phyloP scores from a whole-genome alignment of 164 flowering plant genomes.

The Vitis amurensis region DNA sequence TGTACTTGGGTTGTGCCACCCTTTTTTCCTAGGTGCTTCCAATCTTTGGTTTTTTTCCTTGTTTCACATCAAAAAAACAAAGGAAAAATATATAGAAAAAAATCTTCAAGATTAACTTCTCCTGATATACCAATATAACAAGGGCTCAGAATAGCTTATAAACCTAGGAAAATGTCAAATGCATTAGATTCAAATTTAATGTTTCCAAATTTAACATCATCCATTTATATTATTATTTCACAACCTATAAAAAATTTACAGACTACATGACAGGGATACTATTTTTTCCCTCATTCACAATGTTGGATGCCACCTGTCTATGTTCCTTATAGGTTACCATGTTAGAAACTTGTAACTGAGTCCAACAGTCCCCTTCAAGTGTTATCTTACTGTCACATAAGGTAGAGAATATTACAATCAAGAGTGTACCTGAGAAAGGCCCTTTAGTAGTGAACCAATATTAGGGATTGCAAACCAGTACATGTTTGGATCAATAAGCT shows the following conservation, averaged over 20 bases:
- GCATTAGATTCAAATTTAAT: neutral
- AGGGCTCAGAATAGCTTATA: no score
- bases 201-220: neutral
- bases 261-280: neutral
- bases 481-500: slow-evolving; percentile 78
- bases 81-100: no score
- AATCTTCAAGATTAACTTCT: no score
- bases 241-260: neutral
- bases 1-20: no score
- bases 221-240: neutral
- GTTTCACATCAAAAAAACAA: no score
- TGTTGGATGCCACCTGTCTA: neutral
- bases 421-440: slow-evolving; percentile 75
- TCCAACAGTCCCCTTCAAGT: neutral
- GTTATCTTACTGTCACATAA: neutral
- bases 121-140: no score
- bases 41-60: no score
- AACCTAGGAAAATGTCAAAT: no score
- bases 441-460: slow-evolving; percentile 82
- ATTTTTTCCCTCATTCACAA: neutral
- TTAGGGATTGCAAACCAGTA: slow-evolving; percentile 97
- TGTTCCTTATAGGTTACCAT: neutral
- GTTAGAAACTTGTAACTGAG: neutral
- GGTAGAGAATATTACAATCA: neutral
- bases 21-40: no score